Base-by-base conservation (phyloP, 352 stramenopile genomes). In the Phytophthora pistaciae region DNA sequence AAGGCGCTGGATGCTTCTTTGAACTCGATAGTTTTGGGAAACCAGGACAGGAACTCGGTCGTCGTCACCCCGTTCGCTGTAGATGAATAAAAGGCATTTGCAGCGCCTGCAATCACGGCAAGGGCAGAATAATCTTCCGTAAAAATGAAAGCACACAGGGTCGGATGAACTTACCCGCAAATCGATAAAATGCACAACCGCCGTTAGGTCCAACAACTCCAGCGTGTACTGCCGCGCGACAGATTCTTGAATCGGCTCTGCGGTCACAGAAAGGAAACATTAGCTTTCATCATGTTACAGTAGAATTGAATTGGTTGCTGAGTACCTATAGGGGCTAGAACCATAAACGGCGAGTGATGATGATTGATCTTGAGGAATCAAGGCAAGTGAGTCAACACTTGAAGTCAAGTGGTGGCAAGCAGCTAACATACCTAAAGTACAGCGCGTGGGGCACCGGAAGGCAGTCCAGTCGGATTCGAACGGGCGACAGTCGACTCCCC, bases 11-110 rank as follows among this genome's bases (percentile, higher is more conserved):
- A 57, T 13, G 72, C 77, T 33, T 79, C 61, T 64, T 89, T 71
- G 61, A 96, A 96, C 60, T 91, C 82, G 40, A 96, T 78, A 18
- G 83, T 93, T 70, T 95, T 96, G 8, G 89, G 89, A 67, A 96
- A 96, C 87, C 87, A 96, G 7, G 85, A 92, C 3, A 72, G 20
- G 56, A 85, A 94, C 54, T 77, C 70, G 7, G 75, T 68, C 2
- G 75, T 80, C 0, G 77, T 78, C 29, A 96, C 85, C 49, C 75
- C 84, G 46, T 94, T 77, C 2, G 78, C 70, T 1, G 66, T 77
- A 6, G 85, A 91, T 13, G 63, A 70, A 16, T 62, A 42, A 63
- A 94, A 96, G 2, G 70, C 53, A 44, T 80, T 83, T 11, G 82
- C 80, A 21, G 75, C 33, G 48, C 83, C 85, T 89, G 21, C 8